Conservation (phyloP, 1,284 basidiomycete species). For the Tylopilus sp. region DNA sequence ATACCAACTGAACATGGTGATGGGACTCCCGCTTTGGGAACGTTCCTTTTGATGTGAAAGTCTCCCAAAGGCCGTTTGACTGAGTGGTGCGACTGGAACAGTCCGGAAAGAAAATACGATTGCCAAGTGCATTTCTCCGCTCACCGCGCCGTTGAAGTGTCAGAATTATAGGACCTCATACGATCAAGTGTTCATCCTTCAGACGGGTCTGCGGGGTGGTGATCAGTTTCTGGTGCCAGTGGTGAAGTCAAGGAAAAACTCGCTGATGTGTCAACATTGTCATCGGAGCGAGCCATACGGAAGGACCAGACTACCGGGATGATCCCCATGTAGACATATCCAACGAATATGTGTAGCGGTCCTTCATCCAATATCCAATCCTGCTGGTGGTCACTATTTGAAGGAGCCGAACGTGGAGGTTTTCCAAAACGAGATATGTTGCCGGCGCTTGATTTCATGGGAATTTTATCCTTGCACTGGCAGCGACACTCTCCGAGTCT, state of each 20-base stretch:
- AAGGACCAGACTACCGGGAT: not conserved
- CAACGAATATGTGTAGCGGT: not conserved
- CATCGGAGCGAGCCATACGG: not conserved
- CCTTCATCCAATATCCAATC: not conserved
- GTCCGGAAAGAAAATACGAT: not conserved
- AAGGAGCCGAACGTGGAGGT: constrained; percentile 12
- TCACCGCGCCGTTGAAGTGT: constrained; percentile 15
- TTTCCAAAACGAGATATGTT: constrained; percentile 24
- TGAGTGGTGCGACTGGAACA: constrained; percentile 8
- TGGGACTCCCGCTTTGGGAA: not conserved
- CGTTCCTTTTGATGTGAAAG: constrained; percentile 2
- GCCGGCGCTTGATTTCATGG: constrained; percentile 13
- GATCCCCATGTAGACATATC: not conserved
- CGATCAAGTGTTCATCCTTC: not conserved
- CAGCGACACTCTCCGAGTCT: not conserved
- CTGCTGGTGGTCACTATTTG: no score
- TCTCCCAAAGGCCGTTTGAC: constrained; percentile 3
- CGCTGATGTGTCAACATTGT: not conserved
- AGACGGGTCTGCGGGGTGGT: not conserved
- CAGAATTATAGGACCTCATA: constrained; percentile 9
- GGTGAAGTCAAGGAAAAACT: no score
- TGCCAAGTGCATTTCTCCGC: not conserved
- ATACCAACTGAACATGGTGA: constrained; percentile 16
- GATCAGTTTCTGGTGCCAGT: no score
- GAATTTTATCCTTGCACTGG: constrained; percentile 13